Evolutionary conservation across 139 green algal genomes (phyloP).

Genomic region (Chlorella sp.): DNA sequence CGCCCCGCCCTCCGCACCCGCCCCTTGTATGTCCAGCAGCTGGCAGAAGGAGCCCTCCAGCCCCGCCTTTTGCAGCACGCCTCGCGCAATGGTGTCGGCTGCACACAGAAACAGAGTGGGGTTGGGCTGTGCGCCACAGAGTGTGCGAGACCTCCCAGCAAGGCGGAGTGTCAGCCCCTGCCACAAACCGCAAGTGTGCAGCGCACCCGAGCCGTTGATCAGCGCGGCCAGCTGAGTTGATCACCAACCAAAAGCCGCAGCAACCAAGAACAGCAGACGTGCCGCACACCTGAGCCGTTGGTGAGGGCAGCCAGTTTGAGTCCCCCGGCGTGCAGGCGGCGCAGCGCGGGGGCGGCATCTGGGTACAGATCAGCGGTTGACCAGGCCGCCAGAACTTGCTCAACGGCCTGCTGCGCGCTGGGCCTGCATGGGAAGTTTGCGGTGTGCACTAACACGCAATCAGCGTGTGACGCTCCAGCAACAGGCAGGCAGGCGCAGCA

Average conservation of each 20-base stretch:
- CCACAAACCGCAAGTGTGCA: too few species aligned
- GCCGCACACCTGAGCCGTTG: not conserved
- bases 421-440: not conserved
- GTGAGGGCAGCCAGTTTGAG: not conserved
- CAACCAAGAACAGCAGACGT: too few species aligned
- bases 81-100: not conserved
- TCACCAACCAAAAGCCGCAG: too few species aligned
- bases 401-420: not conserved
- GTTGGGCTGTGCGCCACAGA: too few species aligned
- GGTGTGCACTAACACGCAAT: too few species aligned
- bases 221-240: too few species aligned
- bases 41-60: not conserved
- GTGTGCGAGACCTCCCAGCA: too few species aligned
- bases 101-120: not conserved
- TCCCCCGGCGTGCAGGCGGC: not conserved
- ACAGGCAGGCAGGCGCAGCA: too few species aligned
- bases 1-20: not conserved
- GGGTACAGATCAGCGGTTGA: not conserved
- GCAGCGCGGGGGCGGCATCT: not conserved
- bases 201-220: too few species aligned
- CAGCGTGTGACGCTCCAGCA: too few species aligned
- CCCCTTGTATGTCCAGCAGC: constrained; percentile 17
- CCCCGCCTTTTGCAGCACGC: constrained; percentile 9
- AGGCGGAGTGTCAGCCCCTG: too few species aligned
- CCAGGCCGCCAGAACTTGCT: constrained; percentile 6